Conservation (phyloP, 805 yeast species). For the Candida qinlingensis region DNA sequence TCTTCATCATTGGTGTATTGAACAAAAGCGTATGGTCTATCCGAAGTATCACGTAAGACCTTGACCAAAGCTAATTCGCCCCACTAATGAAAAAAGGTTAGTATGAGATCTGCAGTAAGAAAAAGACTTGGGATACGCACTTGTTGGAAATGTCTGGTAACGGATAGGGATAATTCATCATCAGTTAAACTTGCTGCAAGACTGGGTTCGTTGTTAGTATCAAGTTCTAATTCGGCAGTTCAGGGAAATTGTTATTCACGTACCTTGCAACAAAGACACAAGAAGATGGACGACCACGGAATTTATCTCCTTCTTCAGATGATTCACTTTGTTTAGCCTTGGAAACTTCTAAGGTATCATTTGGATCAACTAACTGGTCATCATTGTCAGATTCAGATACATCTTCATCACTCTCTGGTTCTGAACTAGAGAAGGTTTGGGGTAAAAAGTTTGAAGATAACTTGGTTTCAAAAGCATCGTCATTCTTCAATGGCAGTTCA, state of each 20-base stretch:
- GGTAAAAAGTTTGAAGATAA: constrained; percentile 15
- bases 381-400: constrained; percentile 19
- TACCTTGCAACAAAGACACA: constrained; percentile 79
- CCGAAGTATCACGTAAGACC: constrained; percentile 74
- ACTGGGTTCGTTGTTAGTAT: constrained; percentile 29
- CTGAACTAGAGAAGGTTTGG: constrained; percentile 20
- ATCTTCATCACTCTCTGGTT: constrained; percentile 13
- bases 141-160: constrained; percentile 57
- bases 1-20: constrained; percentile 71
- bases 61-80: constrained; percentile 71
- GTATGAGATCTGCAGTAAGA: neutral
- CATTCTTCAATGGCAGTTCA: constrained; percentile 2
- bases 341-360: constrained; percentile 17
- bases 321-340: neutral
- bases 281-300: constrained; percentile 69
- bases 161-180: constrained; percentile 66
- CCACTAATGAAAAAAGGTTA: constrained; percentile 35
- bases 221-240: neutral
- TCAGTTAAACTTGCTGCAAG: constrained; percentile 61
- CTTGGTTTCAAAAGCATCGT: constrained; percentile 5
- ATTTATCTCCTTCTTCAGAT: constrained; percentile 7
- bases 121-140: constrained; percentile 4
- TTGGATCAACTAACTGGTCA: constrained; percentile 13
- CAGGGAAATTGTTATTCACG: neutral
- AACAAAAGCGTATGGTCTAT: constrained; percentile 90